Conservation (phyloP, 1,284 basidiomycete genomes). For the Pterulicium gracile region DNA sequence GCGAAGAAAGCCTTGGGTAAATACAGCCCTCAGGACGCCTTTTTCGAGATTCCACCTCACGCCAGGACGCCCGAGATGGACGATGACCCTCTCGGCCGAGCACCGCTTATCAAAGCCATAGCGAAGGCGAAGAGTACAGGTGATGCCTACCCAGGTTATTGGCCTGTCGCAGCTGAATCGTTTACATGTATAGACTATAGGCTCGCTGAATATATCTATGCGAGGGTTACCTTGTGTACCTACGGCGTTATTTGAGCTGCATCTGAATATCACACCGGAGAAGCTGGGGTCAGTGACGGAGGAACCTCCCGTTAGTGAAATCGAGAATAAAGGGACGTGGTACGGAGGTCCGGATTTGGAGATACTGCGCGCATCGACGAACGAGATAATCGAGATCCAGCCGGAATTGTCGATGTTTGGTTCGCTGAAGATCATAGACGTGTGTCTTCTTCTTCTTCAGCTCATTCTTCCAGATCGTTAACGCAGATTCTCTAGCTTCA, state of each 20-base stretch:
- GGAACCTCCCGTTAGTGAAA: conserved; percentile 32
- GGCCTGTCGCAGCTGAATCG: conserved; percentile 31
- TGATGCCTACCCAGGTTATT: conserved; percentile 24
- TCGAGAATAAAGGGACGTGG: conserved; percentile 40
- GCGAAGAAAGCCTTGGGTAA: conserved; percentile 42
- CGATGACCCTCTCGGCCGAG: conserved; percentile 53
- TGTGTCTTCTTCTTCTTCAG: conserved; percentile 24
- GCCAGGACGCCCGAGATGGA: conserved; percentile 25
- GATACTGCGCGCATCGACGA: conserved; percentile 65
- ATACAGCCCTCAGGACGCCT: conserved; percentile 14
- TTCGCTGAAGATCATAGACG: conserved; percentile 65
- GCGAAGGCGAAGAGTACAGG: conserved; percentile 68
- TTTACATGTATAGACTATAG: conserved; percentile 34
- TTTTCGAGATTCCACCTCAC: conserved; percentile 31
- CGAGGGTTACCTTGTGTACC: conserved; percentile 61
- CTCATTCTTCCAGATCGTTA: conserved; percentile 1
- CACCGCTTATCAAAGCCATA: conserved; percentile 62
- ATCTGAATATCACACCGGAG: conserved; percentile 60
- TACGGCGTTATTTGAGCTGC: conserved; percentile 68
- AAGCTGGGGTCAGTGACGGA: conserved; percentile 48
- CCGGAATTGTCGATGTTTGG: conserved; percentile 75
- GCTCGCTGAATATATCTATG: conserved; percentile 61
- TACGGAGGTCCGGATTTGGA: conserved; percentile 70
- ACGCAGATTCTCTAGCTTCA: conserved; percentile 40
- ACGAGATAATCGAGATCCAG: conserved; percentile 66